Evolutionary conservation across 495 filamentous ascomycete genomes (phyloP).

Genomic region (Hypoxylon crocopeplum): DNA sequence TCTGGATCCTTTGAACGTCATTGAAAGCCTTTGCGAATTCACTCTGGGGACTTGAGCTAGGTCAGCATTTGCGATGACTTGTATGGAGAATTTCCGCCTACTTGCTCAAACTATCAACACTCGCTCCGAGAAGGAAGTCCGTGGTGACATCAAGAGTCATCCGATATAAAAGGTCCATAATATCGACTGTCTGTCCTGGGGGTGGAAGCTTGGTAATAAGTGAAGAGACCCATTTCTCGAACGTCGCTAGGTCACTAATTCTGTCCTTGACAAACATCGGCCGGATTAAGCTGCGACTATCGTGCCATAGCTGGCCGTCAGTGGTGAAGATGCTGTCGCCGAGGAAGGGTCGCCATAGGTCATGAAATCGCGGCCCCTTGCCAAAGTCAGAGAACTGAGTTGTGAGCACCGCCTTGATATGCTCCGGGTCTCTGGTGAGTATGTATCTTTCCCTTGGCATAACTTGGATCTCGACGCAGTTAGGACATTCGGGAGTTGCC

Average conservation of each 20-base stretch:
- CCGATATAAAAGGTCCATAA: slow-evolving; percentile 60
- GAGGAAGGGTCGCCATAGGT: slow-evolving; percentile 61
- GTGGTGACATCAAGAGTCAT: slow-evolving; percentile 66
- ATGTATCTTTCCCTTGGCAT: slow-evolving; percentile 49
- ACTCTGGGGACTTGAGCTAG: slow-evolving; percentile 45
- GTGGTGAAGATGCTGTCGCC: slow-evolving; percentile 66
- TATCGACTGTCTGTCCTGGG: slow-evolving; percentile 53
- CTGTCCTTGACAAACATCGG: slow-evolving; percentile 66
- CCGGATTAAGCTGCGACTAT: slow-evolving; percentile 59
- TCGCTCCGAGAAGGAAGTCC: slow-evolving; percentile 63
- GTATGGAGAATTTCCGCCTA: slow-evolving; percentile 18
- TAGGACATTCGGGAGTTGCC: slow-evolving; percentile 45
- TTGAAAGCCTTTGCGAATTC: slow-evolving; percentile 61
- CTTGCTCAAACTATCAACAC: slow-evolving; percentile 60
- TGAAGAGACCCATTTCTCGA: slow-evolving; percentile 55
- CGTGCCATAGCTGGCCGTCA: slow-evolving; percentile 61
- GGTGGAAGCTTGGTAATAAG: slow-evolving; percentile 50
- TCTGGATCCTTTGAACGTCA: slow-evolving; percentile 59
- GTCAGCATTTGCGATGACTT: slow-evolving; percentile 7
- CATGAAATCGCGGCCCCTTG: slow-evolving; percentile 59
- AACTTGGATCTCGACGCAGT: slow-evolving; percentile 46
- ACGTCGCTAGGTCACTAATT: slow-evolving; percentile 54
- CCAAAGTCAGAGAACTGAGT: slow-evolving; percentile 63
- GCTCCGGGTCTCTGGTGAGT: slow-evolving; percentile 61
- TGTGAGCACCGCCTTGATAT: slow-evolving; percentile 63